Percentiles rank a stretch among this genome's conserved stretches.
Conservation (phyloP, 306 rosid genomes). For the Luffa acutangula region DNA sequence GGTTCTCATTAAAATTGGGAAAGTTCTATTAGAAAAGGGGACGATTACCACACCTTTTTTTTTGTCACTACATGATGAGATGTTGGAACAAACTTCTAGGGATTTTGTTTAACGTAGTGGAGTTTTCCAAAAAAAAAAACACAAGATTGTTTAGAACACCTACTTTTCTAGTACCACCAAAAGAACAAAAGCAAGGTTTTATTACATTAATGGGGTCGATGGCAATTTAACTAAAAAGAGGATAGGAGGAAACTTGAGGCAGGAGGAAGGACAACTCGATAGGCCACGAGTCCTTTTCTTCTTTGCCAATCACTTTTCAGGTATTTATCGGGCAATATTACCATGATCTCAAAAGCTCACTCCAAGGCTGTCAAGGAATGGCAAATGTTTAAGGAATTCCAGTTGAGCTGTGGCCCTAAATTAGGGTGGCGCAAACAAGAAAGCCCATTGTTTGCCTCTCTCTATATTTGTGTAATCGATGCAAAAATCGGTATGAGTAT, state of each 20-base stretch:
- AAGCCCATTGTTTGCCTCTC: neutral
- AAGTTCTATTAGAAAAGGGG: no score
- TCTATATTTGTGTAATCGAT: neutral
- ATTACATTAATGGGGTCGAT: neutral
- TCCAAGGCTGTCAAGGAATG: neutral
- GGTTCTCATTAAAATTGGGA: neutral
- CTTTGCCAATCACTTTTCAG: neutral
- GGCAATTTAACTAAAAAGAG: neutral
- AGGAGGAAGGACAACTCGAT: neutral
- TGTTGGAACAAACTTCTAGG: neutral
- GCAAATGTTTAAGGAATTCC: neutral
- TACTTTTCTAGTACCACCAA: neutral
- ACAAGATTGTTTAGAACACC: neutral
- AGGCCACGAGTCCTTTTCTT: neutral
- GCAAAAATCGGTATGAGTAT: neutral
- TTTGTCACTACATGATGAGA: neutral
- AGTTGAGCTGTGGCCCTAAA: neutral
- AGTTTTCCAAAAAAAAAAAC: neutral
- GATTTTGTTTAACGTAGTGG: neutral
- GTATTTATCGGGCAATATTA: neutral
- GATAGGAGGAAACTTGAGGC: neutral
- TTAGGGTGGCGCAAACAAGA: neutral
- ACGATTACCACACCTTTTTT: neutral
- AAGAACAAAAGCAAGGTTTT: no score
- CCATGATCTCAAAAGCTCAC: neutral